Evolutionary conservation across 169 alveolate species (phyloP).

Genomic region (Cyclospora cayetanensis): DNA sequence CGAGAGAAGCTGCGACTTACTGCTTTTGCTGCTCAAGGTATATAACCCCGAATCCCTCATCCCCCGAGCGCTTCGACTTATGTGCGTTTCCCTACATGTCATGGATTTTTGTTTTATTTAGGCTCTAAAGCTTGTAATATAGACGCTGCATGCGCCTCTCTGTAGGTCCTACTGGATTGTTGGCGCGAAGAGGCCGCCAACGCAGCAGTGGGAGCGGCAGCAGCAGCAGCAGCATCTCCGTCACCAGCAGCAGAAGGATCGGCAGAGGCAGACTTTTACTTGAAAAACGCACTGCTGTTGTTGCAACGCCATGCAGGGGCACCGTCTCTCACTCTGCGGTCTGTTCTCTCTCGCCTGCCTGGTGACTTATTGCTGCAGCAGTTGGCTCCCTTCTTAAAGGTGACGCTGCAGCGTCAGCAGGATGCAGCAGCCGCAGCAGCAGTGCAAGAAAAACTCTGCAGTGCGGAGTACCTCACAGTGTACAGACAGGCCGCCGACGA

Average conservation of each 20-base stretch:
- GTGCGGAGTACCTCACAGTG: not conserved
- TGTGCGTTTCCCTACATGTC: no score
- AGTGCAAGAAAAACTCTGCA: not conserved
- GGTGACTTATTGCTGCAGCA: not conserved
- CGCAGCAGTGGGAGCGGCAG: not conserved
- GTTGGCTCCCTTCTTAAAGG: not conserved
- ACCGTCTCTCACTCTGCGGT: not conserved
- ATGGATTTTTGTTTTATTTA: no score
- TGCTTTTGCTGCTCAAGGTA: not conserved
- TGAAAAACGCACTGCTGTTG: conserved; percentile 9
- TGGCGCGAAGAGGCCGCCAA: not conserved
- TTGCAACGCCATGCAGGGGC: conserved; percentile 14
- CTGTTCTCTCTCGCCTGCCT: not conserved
- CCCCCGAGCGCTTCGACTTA: no score
- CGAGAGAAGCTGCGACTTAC: not conserved
- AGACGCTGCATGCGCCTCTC: not conserved
- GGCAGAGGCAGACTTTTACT: conserved; percentile 1
- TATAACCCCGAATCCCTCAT: not conserved
- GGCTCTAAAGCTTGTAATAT: not conserved
- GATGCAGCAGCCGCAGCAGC: conserved; percentile 39
- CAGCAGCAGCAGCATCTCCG: not conserved
- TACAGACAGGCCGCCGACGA: conserved; percentile 6
- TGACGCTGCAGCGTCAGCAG: conserved; percentile 16
- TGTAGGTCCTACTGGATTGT: not conserved
- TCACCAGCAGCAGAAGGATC: not conserved